Percentiles rank a stretch among this genome's conserved stretches.
Conservation (phyloP, 345 rosid species). For the Bruguiera parviflora region DNA sequence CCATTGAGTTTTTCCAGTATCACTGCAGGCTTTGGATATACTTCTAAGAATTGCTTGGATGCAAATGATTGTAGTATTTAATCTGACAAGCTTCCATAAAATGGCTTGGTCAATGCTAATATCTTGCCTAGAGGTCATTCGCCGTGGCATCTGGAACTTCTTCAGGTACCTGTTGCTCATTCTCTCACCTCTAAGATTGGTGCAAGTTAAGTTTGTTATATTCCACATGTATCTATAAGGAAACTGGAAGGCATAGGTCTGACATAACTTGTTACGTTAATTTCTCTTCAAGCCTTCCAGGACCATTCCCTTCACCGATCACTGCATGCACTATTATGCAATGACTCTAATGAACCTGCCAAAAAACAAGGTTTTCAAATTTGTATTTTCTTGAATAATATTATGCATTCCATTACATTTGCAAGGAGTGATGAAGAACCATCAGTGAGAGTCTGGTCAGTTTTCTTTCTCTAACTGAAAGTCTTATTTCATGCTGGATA, state of each 20-base stretch:
- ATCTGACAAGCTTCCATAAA: constrained; percentile 38
- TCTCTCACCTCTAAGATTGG: neutral
- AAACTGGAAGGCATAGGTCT: too few relatives aligned
- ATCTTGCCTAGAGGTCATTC: constrained; percentile 60
- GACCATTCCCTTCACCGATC: too few relatives aligned
- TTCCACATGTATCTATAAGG: too few relatives aligned
- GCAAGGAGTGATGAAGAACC: neutral
- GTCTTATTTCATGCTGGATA: neutral
- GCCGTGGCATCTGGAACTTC: constrained; percentile 75
- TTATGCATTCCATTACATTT: neutral
- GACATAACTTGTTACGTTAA: too few relatives aligned
- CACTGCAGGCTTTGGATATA: constrained; percentile 45
- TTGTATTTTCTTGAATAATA: too few relatives aligned
- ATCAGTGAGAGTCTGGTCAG: too few relatives aligned
- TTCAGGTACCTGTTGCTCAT: constrained; percentile 47
- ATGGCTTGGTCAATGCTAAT: constrained; percentile 39
- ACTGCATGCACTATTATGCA: too few relatives aligned
- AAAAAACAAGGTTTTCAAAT: too few relatives aligned
- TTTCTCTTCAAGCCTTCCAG: too few relatives aligned
- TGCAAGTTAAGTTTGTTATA: neutral
- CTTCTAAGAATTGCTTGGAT: constrained; percentile 61
- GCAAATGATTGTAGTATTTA: constrained; percentile 60
- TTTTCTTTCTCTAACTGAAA: too few relatives aligned
- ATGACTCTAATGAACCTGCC: too few relatives aligned
- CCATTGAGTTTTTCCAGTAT: constrained; percentile 3